These are phyloP conservation scores for Penicillium sp. DNA, from an alignment of 2,329 filamentous ascomycete species.

Conservation along the genomic window DNA sequence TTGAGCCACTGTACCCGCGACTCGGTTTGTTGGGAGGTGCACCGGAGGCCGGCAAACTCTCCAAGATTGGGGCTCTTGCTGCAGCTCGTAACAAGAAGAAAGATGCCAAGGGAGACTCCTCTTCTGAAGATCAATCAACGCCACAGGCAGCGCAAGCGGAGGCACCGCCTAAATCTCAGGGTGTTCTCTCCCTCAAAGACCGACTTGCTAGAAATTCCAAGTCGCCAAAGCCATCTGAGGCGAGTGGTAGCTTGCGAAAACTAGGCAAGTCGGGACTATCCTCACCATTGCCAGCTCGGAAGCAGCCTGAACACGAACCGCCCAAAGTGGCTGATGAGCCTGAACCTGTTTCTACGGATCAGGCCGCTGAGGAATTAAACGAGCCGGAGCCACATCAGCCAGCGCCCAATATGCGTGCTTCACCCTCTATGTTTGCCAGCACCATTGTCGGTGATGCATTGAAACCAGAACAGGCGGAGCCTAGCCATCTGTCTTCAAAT, in stretches of 20 bases:
- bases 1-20: slow-evolving; percentile 53
- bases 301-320: slow-evolving; percentile 20
- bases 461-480: slow-evolving; percentile 25
- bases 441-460: slow-evolving; percentile 35
- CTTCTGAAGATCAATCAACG: too few species aligned
- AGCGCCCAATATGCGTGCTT: slow-evolving; percentile 36
- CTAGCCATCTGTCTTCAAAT: slow-evolving; percentile 31
- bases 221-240: slow-evolving; percentile 23
- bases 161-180: slow-evolving; percentile 14
- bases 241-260: slow-evolving; percentile 18
- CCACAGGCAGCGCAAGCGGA: slow-evolving; percentile 8
- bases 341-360: slow-evolving; percentile 2
- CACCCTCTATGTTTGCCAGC: slow-evolving; percentile 49
- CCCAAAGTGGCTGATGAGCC: slow-evolving; percentile 6
- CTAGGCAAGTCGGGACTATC: slow-evolving; percentile 17
- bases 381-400: slow-evolving; percentile 14
- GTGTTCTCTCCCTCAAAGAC: slow-evolving; percentile 35
- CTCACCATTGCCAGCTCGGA: slow-evolving; percentile 12
- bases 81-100: slow-evolving; percentile 80
- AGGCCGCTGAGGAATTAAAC: slow-evolving; percentile 3
- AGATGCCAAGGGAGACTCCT: slow-evolving; percentile 41
- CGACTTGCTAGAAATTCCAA: slow-evolving; percentile 33
- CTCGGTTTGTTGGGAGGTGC: slow-evolving; percentile 75
- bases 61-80: slow-evolving; percentile 85
- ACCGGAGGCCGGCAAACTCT: slow-evolving; percentile 63